phyloP scores from a whole-genome alignment of 192 early-diverging fungal species.

The Gigaspora rosea region DNA sequence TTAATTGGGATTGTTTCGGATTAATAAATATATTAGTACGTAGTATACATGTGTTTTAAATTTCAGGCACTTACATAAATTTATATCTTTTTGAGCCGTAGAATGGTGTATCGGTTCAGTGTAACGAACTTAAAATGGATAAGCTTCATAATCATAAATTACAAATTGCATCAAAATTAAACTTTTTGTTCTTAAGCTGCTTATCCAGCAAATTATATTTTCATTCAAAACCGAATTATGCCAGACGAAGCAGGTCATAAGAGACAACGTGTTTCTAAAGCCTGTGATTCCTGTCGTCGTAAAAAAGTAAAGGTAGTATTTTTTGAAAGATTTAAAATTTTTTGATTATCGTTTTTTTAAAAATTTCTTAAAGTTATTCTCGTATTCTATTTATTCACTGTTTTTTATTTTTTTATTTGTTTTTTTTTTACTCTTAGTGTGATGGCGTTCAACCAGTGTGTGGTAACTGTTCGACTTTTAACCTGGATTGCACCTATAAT shows the following conservation, averaged over 20 bases:
- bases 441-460: conserved; percentile 47
- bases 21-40: too few relatives aligned
- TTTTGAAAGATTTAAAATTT: neutral
- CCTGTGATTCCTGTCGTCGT: conserved; percentile 46
- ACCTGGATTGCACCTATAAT: conserved; percentile 48
- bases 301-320: conserved; percentile 42
- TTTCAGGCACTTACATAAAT: too few relatives aligned
- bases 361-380: neutral
- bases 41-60: too few relatives aligned
- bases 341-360: neutral
- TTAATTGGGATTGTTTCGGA: too few relatives aligned
- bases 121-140: too few relatives aligned
- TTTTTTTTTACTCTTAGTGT: conserved; percentile 24
- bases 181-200: too few relatives aligned
- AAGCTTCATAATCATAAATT: too few relatives aligned
- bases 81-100: too few relatives aligned
- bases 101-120: too few relatives aligned
- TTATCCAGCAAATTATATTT: too few relatives aligned
- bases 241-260: conserved; percentile 21
- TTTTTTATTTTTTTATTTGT: too few relatives aligned
- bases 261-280: conserved; percentile 33
- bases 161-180: too few relatives aligned
- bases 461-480: conserved; percentile 49
- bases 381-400: neutral
- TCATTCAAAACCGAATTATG: neutral